Evolutionary conservation across 179 eudicot species (phyloP), one percentile per base, ranked within the genome.

Genomic region (Spergularia azorica): DNA sequence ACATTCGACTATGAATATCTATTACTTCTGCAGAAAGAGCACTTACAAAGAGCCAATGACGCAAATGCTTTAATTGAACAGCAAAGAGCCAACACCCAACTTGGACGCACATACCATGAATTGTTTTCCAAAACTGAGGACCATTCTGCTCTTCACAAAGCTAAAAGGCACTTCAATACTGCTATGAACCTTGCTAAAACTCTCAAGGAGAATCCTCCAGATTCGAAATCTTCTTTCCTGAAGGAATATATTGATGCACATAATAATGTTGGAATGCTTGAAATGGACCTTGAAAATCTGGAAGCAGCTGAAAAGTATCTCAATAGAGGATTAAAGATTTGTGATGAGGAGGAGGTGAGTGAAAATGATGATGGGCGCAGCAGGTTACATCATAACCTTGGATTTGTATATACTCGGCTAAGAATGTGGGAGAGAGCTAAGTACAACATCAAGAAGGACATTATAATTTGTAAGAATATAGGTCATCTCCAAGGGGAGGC

Each of bases 21-120:
- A 3, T 14, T 55, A 16, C 26, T 16, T 16, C 3, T 83, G 65
- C 82, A 95, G 99, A 93, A 88, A 84, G 94, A 88, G 83, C 99
- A 95, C 87, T 79, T 93, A 76, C 86, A 88, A 81, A 90, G 92
- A 51, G 99, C 99, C 63, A 87, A 87, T 79, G 90, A 88, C 51
- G 82, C 82, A 63, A 79, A 85, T 76, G 97, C 93, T 79, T 85
- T 88, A 26, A 83, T 86, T 80, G 99, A 95, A 91, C 98, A 95
- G 79, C 99, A 95, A 86, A 85, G 99, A 89, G 99, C 99, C 32
- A 80, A 82, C 83, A 95, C 99, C 48, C 99, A 95, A 86, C 95
- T 95, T 75, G 99, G 96, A 59, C 90, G 99, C 81, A 91, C 97
- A 48, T 95, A 95, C 86, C 91, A 95, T 77, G 98, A 93, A 83